Evolutionary conservation across 768 basidiomycete genomes (phyloP).

Genomic region (Mycena polygramma): DNA sequence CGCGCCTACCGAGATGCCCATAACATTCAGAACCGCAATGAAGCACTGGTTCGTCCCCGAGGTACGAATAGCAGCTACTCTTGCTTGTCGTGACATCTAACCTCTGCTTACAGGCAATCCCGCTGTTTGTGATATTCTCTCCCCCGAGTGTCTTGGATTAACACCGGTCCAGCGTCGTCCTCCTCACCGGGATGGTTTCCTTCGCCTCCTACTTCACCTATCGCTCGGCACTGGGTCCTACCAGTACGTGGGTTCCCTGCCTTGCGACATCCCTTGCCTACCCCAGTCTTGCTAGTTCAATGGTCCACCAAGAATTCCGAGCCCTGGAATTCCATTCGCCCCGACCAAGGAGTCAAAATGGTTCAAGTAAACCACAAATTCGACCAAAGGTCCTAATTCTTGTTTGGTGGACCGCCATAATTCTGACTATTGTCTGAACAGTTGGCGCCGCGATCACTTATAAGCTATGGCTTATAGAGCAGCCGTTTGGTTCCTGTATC

Average conservation of each 20-base stretch:
- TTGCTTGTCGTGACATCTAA: conserved; percentile 20
- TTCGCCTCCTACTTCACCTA: conserved; percentile 72
- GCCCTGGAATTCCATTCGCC: conserved; percentile 90
- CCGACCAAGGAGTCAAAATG: conserved; percentile 81
- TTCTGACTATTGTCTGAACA: not conserved
- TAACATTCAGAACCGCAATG: conserved; percentile 45
- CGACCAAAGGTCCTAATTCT: conserved; percentile 66
- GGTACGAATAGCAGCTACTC: conserved; percentile 51
- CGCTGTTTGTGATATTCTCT: conserved; percentile 56
- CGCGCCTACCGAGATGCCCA: conserved; percentile 25
- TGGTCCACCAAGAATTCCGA: conserved; percentile 81
- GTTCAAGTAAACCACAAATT: conserved; percentile 80
- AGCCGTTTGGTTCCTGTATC: conserved; percentile 4
- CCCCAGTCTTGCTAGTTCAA: conserved; percentile 52
- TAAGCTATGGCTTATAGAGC: not conserved
- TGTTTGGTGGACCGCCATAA: not conserved
- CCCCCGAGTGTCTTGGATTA: not conserved
- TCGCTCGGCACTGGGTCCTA: conserved; percentile 73
- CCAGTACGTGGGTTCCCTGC: conserved; percentile 53
- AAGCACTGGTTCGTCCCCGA: conserved; percentile 82
- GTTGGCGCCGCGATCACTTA: conserved; percentile 27
- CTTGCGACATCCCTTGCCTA: conserved; percentile 25
- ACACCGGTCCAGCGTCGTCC: conserved; percentile 55
- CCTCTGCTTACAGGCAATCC: conserved; percentile 56
- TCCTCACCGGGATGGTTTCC: conserved; percentile 62